phyloP scores from a whole-genome alignment of 169 alveolate species.

The Plasmodium adleri region DNA sequence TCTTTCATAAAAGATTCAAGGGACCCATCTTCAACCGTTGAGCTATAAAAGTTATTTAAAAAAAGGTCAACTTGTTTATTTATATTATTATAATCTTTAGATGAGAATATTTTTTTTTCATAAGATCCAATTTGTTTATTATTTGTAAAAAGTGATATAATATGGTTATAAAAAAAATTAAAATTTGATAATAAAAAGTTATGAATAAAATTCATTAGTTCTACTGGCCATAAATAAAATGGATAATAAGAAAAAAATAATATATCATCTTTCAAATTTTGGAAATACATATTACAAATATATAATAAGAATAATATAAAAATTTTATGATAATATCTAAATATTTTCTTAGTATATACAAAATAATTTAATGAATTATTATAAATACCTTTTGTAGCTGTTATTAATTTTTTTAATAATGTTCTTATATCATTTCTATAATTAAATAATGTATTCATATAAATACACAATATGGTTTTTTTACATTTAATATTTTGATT shows the following conservation, averaged over 20 bases:
- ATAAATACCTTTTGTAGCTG: conserved; percentile 74
- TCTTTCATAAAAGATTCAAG: conserved; percentile 48
- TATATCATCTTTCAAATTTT: conserved; percentile 68
- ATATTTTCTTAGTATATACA: conserved; percentile 61
- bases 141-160: conserved; percentile 44
- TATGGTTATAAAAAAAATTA: conserved; percentile 51
- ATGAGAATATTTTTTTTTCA: conserved; percentile 39
- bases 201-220: conserved; percentile 70
- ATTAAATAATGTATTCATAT: conserved; percentile 57
- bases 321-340: conserved; percentile 59
- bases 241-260: conserved; percentile 57
- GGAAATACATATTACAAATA: conserved; percentile 63
- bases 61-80: conserved; percentile 29
- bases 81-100: conserved; percentile 30
- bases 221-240: conserved; percentile 70
- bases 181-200: conserved; percentile 59
- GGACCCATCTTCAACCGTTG: conserved; percentile 15
- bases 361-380: conserved; percentile 46
- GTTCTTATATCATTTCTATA: conserved; percentile 56
- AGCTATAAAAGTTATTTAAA: conserved; percentile 13
- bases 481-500: conserved; percentile 64
- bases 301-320: conserved; percentile 66
- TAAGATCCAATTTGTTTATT: conserved; percentile 13
- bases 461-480: conserved; percentile 56
- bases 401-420: conserved; percentile 69